Evolutionary conservation across 1,139 yeast species (phyloP), one percentile per base, ranked within the genome.

Genomic region (Wickerhamomyces sp.): DNA sequence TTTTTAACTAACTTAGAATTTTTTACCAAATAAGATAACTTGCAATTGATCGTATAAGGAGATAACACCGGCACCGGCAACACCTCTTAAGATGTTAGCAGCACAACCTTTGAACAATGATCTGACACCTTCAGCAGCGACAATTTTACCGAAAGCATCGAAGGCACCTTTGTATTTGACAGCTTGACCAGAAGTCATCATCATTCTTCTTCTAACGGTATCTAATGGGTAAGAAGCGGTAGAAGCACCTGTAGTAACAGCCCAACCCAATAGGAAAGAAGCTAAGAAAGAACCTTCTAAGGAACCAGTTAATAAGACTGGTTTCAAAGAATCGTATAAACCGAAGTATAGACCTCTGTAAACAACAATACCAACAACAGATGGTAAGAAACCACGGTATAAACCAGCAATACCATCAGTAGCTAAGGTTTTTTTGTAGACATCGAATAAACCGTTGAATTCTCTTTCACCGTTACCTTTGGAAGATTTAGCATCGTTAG

Each of bases 301-400:
- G 44, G 84, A 68, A 61, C 89, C 89, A 59, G 77, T 78, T 59
- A 81, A 74, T 49, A 81, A 72, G 57, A 78, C 82, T 50, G 89
- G 89, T 76, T 81, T 81, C 59, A 81, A 71, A 56, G 89, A 81
- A 68, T 81, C 89, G 74, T 77, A 81, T 54, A 81, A 73, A 74
- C 89, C 89, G 65, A 81, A 81, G 82, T 81, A 81, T 55, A 81
- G 72, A 75, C 89, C 89, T 74, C 89, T 80, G 84, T 81, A 81
- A 55, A 81, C 88, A 64, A 81, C 69, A 64, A 81, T 81, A 70
- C 89, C 89, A 54, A 78, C 76, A 59, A 81, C 88, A 54, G 89
- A 81, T 61, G 88, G 88, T 62, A 81, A 78, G 80, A 81, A 81
- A 67, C 89, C 89, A 72, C 89, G 79, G 81, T 81, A 81, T 58